phyloP scores from a whole-genome alignment of 306 rosid genomes.

The Castanea sativa region DNA sequence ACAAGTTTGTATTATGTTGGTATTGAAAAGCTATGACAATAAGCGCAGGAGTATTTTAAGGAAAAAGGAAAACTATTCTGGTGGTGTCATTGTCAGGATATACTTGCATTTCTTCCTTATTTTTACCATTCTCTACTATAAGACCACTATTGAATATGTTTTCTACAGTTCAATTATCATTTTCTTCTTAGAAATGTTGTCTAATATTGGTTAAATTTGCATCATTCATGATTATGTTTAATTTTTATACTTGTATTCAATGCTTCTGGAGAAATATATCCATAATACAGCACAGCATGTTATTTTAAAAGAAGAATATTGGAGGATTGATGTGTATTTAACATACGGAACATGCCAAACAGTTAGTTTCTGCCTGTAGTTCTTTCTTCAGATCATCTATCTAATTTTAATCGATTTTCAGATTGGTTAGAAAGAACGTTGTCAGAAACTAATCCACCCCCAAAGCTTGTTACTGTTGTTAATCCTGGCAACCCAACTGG shows the following conservation, averaged over 20 bases:
- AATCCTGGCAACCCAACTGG: conserved; percentile 96
- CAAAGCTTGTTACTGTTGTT: conserved; percentile 89
- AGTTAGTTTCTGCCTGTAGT: conserved; percentile 12
- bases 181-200: neutral
- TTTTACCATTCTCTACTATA: neutral
- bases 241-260: neutral
- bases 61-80: neutral
- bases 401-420: conserved; percentile 38
- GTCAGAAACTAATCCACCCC: conserved; percentile 72
- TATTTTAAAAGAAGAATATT: neutral
- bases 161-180: neutral
- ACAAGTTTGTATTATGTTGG: neutral
- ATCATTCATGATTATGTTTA: conserved; percentile 1
- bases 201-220: neutral
- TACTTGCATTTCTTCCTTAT: neutral
- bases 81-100: neutral
- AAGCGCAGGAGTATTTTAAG: neutral
- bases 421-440: conserved; percentile 84
- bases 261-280: neutral
- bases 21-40: neutral
- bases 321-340: conserved; percentile 9
- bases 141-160: neutral
- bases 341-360: neutral
- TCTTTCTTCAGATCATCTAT: conserved; percentile 11
- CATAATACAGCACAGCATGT: neutral